Conservation (phyloP, 2,329 filamentous ascomycete species). For the Scytalidium sp. region DNA sequence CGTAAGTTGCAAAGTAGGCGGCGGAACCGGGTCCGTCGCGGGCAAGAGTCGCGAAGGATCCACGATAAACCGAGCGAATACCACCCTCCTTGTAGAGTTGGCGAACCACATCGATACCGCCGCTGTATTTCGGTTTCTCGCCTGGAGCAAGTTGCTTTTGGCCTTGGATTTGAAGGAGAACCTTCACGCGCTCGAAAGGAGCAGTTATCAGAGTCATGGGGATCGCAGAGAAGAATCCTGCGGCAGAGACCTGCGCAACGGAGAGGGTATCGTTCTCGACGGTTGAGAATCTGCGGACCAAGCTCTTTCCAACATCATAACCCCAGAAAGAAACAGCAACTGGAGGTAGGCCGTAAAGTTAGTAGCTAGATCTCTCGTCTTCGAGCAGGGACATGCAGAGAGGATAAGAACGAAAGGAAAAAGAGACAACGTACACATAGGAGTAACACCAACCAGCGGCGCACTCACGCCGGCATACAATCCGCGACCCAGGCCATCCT, state of each 20-base stretch:
- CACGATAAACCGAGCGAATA: slow-evolving; percentile 87
- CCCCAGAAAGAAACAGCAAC: slow-evolving; percentile 76
- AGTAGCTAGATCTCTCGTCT: background rate
- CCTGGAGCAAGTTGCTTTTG: slow-evolving; percentile 82
- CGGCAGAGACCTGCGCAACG: slow-evolving; percentile 84
- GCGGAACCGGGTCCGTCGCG: slow-evolving; percentile 90
- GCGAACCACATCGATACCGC: slow-evolving; percentile 84
- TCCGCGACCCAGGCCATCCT: slow-evolving; percentile 76
- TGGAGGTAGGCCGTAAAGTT: slow-evolving; percentile 26
- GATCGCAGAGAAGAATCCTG: slow-evolving; percentile 96
- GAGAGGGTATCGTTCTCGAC: slow-evolving; percentile 70
- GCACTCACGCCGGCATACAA: slow-evolving; percentile 97
- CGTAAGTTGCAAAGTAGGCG: slow-evolving; percentile 96
- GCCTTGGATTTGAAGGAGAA: slow-evolving; percentile 95
- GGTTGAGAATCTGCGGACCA: slow-evolving; percentile 68
- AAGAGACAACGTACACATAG: slow-evolving; percentile 78
- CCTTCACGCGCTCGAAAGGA: slow-evolving; percentile 97
- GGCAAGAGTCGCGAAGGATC: slow-evolving; percentile 84
- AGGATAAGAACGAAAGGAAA: background rate
- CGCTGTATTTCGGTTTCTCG: slow-evolving; percentile 88
- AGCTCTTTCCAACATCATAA: slow-evolving; percentile 90
- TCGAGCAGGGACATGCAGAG: background rate
- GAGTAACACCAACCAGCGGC: slow-evolving; percentile 91
- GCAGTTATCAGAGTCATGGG: slow-evolving; percentile 99
- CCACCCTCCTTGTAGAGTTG: slow-evolving; percentile 93